Base-by-base conservation (phyloP, 2,329 filamentous ascomycete genomes). In the Grosmannia huntii region DNA sequence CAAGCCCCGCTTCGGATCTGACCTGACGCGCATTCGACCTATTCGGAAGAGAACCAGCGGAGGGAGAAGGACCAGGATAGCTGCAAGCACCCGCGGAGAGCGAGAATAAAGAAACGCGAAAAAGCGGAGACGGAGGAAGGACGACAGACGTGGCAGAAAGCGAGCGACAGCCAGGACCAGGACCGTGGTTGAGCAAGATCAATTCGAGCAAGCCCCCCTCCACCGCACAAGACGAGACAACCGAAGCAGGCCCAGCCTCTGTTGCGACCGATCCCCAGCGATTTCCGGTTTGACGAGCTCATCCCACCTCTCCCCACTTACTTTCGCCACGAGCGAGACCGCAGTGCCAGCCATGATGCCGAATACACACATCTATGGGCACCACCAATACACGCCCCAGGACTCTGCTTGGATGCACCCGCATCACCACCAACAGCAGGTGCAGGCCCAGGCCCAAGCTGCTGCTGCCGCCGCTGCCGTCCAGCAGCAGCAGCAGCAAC, bases 341-440 rank as follows among this genome's bases (percentile, higher is more conserved):
- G 12, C 28, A 12, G 4, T 25, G 19, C 21, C 60, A 44, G 51
- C 44, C 65, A 85, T 85, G 82, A 81, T 85, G 75, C 79, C 78
- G 61, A 77, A 80, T 67, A 74, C 80, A 65, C 82, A 83, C 71
- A 76, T 85, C 67, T 86, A 85, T 71, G 82, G 80, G 62, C 84
- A 87, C 67, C 83, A 84, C 66, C 82, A 85, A 65, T 84, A 84
- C 67, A 79, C 80, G 64, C 79, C 78, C 55, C 83, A 85, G 68
- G 82, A 85, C 60, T 77, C 80, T 63, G 73, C 80, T 67, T 87
- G 84, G 84, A 81, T 86, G 77, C 83, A 86, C 64, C 81, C 83
- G 68, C 82, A 85, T 62, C 81, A 84, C 61, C 76, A 82, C 65
- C 78, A 82, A 60, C 81, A 83, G 65, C 25, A 59, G 60, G 46